Base-by-base conservation (phyloP, 1,139 yeast genomes). In the Magnusiomyces clavatus region DNA sequence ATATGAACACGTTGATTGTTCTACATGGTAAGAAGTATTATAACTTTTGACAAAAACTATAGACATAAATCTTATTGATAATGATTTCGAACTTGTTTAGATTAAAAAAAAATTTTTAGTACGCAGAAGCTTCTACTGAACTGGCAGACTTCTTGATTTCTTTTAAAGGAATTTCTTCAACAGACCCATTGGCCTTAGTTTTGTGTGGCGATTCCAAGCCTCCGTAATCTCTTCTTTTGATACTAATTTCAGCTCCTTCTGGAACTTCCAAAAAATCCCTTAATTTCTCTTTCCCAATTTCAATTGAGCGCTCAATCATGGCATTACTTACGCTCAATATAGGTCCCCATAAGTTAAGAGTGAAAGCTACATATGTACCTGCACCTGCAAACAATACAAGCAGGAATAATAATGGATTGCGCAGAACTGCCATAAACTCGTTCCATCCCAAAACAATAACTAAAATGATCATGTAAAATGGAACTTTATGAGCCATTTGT, bases 391-490 rank as follows among this genome's bases (percentile, higher is more conserved):
- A 63, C 11, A 79, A 57, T 8, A 80, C 62, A 51, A 83, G 69
- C 17, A 88, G 72, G 61, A 89, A 82, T 60, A 57, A 76, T 24
- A 86, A 64, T 34, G 98, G 98, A 66, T 87, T 90, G 57, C 95
- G 77, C 49, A 92, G 64, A 20, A 92, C 80, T 8, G 95, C 85
- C 85, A 89, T 79, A 61, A 92, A 85, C 73, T 94, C 97, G 68
- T 90, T 90, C 97, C 97, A 92, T 13, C 98, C 98, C 36, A 92
- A 73, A 6, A 86, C 81, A 2, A 85, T 68, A 24, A 92, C 72
- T 6, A 92, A 65, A 20, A 81, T 71, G 68, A 87, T 88, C 55
- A 92, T 79, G 72, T 85, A 94, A 61, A 82, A 74, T 3, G 98
- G 98, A 54, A 92, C 83, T 56, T 84, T 83, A 0, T 96, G 87